Conservation (phyloP, 805 yeast species). For the Candida schatavii region DNA sequence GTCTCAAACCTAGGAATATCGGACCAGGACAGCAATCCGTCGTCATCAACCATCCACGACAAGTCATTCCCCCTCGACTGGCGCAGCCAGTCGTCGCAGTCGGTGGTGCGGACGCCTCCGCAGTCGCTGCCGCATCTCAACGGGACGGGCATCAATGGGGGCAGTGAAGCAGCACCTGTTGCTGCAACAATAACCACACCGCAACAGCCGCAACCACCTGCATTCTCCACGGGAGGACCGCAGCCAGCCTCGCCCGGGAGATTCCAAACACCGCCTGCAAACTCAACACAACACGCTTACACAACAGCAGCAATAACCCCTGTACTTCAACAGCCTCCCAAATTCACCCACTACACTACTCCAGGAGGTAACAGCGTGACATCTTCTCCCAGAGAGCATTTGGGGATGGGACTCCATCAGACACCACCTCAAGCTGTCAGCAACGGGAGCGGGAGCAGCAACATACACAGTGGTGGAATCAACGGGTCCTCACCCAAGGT, state of each 20-base stretch:
- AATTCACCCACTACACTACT: conserved; percentile 13
- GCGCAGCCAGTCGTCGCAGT: conserved; percentile 4
- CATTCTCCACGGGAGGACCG: too few species aligned
- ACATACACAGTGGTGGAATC: conserved; percentile 1
- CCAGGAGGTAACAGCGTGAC: conserved; percentile 14
- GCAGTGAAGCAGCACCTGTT: too few species aligned
- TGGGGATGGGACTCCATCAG: conserved; percentile 15
- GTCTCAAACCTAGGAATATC: background rate
- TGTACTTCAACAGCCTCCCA: conserved; percentile 16
- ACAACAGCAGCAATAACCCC: conserved; percentile 32
- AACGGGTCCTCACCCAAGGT: conserved; percentile 13
- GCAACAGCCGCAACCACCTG: too few species aligned
- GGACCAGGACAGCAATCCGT: conserved; percentile 1
- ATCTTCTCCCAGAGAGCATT: conserved; percentile 25
- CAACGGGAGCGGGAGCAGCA: conserved; percentile 6
- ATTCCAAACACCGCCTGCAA: conserved; percentile 9
- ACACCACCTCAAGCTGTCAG: background rate
- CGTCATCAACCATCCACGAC: conserved; percentile 1
- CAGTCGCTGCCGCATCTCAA: conserved; percentile 1
- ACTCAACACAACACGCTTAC: conserved; percentile 15
- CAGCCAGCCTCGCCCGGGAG: background rate
- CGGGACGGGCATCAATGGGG: background rate
- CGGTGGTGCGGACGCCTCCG: conserved; percentile 3
- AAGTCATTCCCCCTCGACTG: conserved; percentile 4
- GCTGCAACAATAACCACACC: background rate